Evolutionary conservation across 257 asterid genomes (phyloP).

Genomic region (Solanum tacnaense): DNA sequence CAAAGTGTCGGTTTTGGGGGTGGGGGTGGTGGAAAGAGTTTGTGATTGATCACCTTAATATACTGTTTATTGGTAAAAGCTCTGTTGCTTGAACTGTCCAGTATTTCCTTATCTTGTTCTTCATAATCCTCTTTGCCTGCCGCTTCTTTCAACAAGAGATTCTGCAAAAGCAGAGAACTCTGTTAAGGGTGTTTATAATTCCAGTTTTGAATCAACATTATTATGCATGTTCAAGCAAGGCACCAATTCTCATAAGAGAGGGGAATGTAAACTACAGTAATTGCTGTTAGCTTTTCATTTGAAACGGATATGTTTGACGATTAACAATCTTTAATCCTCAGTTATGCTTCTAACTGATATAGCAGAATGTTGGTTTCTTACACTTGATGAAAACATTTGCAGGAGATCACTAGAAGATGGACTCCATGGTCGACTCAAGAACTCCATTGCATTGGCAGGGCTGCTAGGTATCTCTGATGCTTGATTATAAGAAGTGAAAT

Average conservation of each 20-base stretch:
- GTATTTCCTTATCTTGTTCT: neutral
- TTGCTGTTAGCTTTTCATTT: neutral
- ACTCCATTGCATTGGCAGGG: conserved; percentile 41
- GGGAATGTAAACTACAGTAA: neutral
- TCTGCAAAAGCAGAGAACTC: neutral
- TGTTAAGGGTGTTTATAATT: neutral
- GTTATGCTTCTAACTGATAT: neutral
- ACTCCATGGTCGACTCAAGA: conserved; percentile 45
- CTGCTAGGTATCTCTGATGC: conserved; percentile 19
- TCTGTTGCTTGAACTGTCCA: neutral
- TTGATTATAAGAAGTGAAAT: conserved; percentile 14
- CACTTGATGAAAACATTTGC: conserved; percentile 36
- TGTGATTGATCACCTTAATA: conserved; percentile 18
- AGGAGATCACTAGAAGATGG: conserved; percentile 40
- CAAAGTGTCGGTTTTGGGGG: neutral
- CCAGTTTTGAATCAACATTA: neutral
- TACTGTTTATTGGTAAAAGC: conserved; percentile 13
- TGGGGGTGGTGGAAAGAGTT: neutral
- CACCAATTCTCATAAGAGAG: neutral
- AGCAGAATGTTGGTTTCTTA: conserved; percentile 12
- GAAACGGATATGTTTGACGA: neutral
- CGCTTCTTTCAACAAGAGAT: neutral
- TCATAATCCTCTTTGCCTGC: conserved; percentile 6
- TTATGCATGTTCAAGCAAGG: neutral
- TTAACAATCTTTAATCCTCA: neutral